phyloP scores from a whole-genome alignment of 2,329 filamentous ascomycete species.

The Drechslerella coelobrocha region DNA sequence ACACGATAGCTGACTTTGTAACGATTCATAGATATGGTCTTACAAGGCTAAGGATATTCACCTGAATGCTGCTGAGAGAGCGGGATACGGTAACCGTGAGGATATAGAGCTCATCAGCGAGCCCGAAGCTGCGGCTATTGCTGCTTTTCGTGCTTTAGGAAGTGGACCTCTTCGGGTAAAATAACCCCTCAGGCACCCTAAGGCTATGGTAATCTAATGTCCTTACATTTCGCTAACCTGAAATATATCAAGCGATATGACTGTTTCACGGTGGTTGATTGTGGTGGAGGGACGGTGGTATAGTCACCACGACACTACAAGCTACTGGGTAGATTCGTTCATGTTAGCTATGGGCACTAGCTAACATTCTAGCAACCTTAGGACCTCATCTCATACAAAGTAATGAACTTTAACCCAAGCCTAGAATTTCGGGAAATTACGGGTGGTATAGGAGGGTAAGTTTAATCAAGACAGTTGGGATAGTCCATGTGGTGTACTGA shows the following conservation, averaged over 20 bases:
- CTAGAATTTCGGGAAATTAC: slow-evolving; percentile 15
- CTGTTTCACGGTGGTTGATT: slow-evolving; percentile 27
- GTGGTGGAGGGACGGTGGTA: slow-evolving; percentile 26
- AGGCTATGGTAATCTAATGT: not conserved
- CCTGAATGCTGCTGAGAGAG: slow-evolving; percentile 12
- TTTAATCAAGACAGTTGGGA: not conserved
- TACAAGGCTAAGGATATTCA: slow-evolving; percentile 23
- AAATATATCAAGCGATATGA: slow-evolving; percentile 18
- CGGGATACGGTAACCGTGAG: slow-evolving; percentile 13
- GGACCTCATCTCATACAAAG: slow-evolving; percentile 22
- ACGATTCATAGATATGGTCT: slow-evolving; percentile 37
- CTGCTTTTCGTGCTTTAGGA: slow-evolving; percentile 10
- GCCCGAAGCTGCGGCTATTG: slow-evolving; percentile 20
- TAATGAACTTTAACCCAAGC: slow-evolving; percentile 17
- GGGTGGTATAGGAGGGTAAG: slow-evolving; percentile 15
- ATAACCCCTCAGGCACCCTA: not conserved
- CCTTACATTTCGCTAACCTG: no score
- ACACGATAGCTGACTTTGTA: not conserved
- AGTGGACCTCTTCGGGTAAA: slow-evolving; percentile 17
- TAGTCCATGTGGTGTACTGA: not conserved
- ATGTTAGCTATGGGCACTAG: not conserved
- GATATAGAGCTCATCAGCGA: slow-evolving; percentile 19
- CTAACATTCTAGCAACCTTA: not conserved
- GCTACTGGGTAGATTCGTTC: not conserved
- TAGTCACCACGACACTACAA: no score